Evolutionary conservation across 192 early-diverging fungal species (phyloP).

Genomic region (Gryganskiella cystojenkinii): DNA sequence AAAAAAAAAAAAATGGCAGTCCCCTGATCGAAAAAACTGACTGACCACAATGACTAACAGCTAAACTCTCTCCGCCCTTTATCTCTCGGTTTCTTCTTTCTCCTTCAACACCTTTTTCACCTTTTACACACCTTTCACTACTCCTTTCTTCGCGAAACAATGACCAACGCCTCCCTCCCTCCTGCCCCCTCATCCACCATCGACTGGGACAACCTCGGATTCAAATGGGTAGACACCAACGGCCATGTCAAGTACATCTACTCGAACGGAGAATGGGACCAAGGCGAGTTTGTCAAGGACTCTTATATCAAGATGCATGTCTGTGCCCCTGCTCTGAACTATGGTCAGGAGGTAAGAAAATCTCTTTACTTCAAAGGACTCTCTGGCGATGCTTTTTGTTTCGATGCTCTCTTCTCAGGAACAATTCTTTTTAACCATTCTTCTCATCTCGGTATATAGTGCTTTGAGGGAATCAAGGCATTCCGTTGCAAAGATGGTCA

Average conservation of each 20-base stretch:
- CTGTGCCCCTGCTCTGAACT: slow-evolving; percentile 73
- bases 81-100: not conserved
- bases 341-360: slow-evolving; percentile 72
- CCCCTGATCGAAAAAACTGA: not conserved
- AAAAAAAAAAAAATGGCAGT: too few relatives aligned
- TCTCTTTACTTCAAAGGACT: not conserved
- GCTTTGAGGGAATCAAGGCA: slow-evolving; percentile 87
- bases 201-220: slow-evolving; percentile 76
- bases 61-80: not conserved
- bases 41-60: slow-evolving; percentile 7
- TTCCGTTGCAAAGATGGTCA: slow-evolving; percentile 75
- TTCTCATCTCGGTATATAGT: slow-evolving; percentile 31
- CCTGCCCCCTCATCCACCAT: slow-evolving; percentile 55
- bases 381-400: not conserved
- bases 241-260: slow-evolving; percentile 72
- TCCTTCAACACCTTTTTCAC: not conserved
- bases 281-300: slow-evolving; percentile 64
- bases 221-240: slow-evolving; percentile 72
- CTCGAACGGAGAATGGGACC: slow-evolving; percentile 69
- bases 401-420: not conserved
- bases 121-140: not conserved
- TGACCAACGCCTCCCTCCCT: slow-evolving; percentile 17
- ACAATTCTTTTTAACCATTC: not conserved
- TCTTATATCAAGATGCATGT: slow-evolving; percentile 71
- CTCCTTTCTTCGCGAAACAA: slow-evolving; percentile 1